phyloP scores from a whole-genome alignment of 805 yeast species.

The Candida fluviatilis region DNA sequence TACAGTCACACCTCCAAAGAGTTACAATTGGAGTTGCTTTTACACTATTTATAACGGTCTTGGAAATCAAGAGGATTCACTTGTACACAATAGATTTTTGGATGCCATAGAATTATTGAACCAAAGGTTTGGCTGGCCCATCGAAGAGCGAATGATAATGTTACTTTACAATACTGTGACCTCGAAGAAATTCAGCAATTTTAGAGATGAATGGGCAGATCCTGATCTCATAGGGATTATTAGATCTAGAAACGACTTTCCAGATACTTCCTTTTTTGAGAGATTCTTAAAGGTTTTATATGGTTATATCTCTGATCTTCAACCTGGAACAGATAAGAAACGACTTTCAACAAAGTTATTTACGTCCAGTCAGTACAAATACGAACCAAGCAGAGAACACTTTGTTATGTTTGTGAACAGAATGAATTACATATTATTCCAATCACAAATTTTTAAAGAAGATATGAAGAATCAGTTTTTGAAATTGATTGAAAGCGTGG shows the following conservation, averaged over 20 bases:
- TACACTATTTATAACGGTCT: constrained; percentile 16
- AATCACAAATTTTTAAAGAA: constrained; percentile 31
- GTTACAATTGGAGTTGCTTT: constrained; percentile 22
- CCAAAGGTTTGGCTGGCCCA: constrained; percentile 24
- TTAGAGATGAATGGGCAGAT: constrained; percentile 26
- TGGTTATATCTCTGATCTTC: constrained; percentile 25
- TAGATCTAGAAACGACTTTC: constrained; percentile 24
- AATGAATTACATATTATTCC: constrained; percentile 29
- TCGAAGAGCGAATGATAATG: constrained; percentile 31
- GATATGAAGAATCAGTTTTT: constrained; percentile 27
- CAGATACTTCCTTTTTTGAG: constrained; percentile 28
- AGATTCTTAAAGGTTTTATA: constrained; percentile 33
- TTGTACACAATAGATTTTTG: constrained; percentile 20
- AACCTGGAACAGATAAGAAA: constrained; percentile 16
- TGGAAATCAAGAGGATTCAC: constrained; percentile 12
- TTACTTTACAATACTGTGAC: constrained; percentile 28
- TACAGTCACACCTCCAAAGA: constrained; percentile 2
- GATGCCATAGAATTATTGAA: constrained; percentile 24
- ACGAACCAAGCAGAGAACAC: constrained; percentile 21
- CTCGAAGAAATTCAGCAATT: constrained; percentile 30
- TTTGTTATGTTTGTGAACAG: constrained; percentile 33
- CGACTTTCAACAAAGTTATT: constrained; percentile 32
- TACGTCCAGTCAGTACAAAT: constrained; percentile 33
- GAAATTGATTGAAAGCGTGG: constrained; percentile 21
- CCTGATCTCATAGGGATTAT: constrained; percentile 21